Base-by-base conservation (phyloP, 169 alveolate genomes). In the Plasmodium ovale region DNA sequence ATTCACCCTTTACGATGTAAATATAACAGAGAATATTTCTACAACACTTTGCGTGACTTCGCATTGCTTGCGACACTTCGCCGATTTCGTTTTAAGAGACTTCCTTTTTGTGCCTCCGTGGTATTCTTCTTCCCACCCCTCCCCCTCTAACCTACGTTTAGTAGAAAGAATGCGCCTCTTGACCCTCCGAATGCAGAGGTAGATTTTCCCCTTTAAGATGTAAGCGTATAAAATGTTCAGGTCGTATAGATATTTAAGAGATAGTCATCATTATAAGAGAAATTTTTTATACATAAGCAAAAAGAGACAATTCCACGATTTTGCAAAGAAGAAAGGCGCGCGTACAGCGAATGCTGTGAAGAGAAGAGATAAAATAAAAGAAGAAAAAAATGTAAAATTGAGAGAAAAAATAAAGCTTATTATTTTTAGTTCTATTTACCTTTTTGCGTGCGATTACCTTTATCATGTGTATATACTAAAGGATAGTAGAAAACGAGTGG, bases 381-480 rank as follows among this genome's bases (percentile, higher is more conserved):
- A 27, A 37, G 87, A 72, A 53, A 85, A 27, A 47, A 56, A 56
- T n/a, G 14, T 85, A 68, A 39, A 85, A 58, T 33, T 85, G 2
- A 85, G 29, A 71, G 91, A 85, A 85, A 85, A 68, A 62, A n/a
- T 85, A 21, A 69, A 85, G 37, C 62, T 85, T 44, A 33, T 85
- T 62, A 14, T 85, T 85, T 85, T 68, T 71, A 68, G 77, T n/a
- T 85, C 91, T 21, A n/a, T 85, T 7, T 85, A 85, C 65, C 59
- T 85, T 69, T 69, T 85, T 54, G 44, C 87, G 12, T 53, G 65
- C 31, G 91, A 85, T 49, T 85, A 68, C 69, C 21, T 85, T 27
- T 85, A 85, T 64, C 91, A 85, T 35, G 87, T 68, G 37, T 85
- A 54, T 54, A 60, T 68, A 27, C 60, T 85, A 59, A 65, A 71